Evolutionary conservation across 2,329 filamentous ascomycete genomes (phyloP).

Genomic region (Aspergillus spinulosporus): DNA sequence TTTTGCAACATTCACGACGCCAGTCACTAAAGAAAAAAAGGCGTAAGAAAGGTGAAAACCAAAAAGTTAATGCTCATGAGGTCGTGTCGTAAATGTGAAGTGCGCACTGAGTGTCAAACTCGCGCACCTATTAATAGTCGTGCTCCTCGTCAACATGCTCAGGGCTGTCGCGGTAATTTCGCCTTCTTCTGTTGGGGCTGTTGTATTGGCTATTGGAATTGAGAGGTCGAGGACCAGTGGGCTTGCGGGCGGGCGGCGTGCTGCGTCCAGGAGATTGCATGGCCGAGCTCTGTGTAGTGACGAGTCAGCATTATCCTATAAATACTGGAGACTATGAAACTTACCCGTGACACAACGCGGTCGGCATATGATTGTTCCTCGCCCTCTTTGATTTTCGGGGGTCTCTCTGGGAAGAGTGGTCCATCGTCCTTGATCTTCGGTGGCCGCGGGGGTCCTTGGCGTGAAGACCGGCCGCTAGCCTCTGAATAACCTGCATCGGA

Average conservation of each 20-base stretch:
- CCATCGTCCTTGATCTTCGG: slow-evolving; percentile 59
- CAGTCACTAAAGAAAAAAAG: slow-evolving; percentile 14
- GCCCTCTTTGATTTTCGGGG: slow-evolving; percentile 41
- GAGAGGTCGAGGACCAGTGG: slow-evolving; percentile 50
- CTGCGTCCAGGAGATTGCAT: slow-evolving; percentile 34
- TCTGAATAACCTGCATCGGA: slow-evolving; percentile 50
- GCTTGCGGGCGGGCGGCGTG: slow-evolving; percentile 44
- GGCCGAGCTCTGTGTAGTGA: slow-evolving; percentile 30
- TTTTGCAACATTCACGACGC: slow-evolving; percentile 22
- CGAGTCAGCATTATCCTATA: not conserved
- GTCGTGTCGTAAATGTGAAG: slow-evolving; percentile 21
- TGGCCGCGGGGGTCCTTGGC: slow-evolving; percentile 50
- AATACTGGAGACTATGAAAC: slow-evolving; percentile 19
- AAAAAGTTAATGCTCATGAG: slow-evolving; percentile 14
- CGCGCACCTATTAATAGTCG: slow-evolving; percentile 31
- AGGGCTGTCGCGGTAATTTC: slow-evolving; percentile 43
- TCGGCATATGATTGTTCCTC: slow-evolving; percentile 42
- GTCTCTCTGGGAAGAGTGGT: slow-evolving; percentile 57
- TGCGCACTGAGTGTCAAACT: slow-evolving; percentile 14
- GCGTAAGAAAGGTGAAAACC: too few relatives aligned
- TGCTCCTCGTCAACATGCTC: slow-evolving; percentile 44
- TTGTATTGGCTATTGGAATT: slow-evolving; percentile 40
- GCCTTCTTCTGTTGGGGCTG: slow-evolving; percentile 39
- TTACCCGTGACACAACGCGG: slow-evolving; percentile 42
- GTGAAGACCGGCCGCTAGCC: slow-evolving; percentile 26